A percentile compares a stretch with the other conserved stretches of the same genome.
Conservation (phyloP, 192 early-diverging fungal genomes). For the Nowakowskiella sp. region DNA sequence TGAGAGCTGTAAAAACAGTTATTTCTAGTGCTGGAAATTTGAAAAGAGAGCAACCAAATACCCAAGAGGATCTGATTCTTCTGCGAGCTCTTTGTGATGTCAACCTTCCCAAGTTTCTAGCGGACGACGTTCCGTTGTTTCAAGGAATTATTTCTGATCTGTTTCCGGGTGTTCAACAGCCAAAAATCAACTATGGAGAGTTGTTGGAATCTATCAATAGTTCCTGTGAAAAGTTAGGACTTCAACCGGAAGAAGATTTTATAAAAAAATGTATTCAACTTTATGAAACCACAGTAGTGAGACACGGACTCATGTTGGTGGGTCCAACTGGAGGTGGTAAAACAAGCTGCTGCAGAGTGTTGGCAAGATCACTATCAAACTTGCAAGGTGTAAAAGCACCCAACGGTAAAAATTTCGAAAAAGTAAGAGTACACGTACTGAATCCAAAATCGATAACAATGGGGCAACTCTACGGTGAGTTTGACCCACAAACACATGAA, state of each 20-base stretch:
- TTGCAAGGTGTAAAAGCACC: conserved; percentile 39
- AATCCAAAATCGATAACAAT: conserved; percentile 62
- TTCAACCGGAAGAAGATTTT: conserved; percentile 43
- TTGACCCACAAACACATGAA: conserved; percentile 54
- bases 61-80: conserved; percentile 47
- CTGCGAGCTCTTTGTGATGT: conserved; percentile 49
- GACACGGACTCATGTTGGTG: conserved; percentile 54
- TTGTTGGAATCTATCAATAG: conserved; percentile 38
- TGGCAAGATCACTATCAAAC: conserved; percentile 32
- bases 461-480: conserved; percentile 59
- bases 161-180: conserved; percentile 49
- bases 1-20: conserved; percentile 56
- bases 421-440: conserved; percentile 39
- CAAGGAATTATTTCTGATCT: conserved; percentile 54
- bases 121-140: conserved; percentile 53
- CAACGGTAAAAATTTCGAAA: conserved; percentile 43
- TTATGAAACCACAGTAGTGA: conserved; percentile 54
- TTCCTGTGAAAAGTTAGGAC: conserved; percentile 32
- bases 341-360: conserved; percentile 39
- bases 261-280: conserved; percentile 58
- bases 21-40: conserved; percentile 54
- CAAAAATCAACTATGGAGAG: conserved; percentile 50
- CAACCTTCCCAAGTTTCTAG: conserved; percentile 54
- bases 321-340: conserved; percentile 54
- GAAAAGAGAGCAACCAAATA: conserved; percentile 47